Base-by-base conservation (phyloP, 805 yeast species). In the Metschnikowia lachancei region DNA sequence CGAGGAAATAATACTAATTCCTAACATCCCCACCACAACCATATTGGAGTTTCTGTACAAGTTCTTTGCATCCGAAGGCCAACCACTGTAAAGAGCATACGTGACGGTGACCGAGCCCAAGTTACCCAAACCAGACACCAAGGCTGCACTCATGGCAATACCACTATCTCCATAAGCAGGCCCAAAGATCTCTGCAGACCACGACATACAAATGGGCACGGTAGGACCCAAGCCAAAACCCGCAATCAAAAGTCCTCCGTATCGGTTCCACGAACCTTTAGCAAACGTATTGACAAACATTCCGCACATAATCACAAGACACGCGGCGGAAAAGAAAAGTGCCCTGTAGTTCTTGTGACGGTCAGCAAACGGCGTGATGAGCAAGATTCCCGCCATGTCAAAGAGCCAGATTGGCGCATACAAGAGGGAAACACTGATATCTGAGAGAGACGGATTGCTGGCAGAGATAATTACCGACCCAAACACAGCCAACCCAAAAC, bases 201-300 rank as follows among this genome's bases (percentile, higher is more conserved):
- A 79, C 1, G 95, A 78, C 95, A 88, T 88, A 56, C 83, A 76
- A 30, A 85, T 87, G 18, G 96, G 96, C 7, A 87, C 95, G 0
- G 96, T 88, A 17, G 96, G 94, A 9, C 96, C 96, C 39, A 88
- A 73, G 0, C 96, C 96, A 56, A 82, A 85, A 0, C 96, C 96
- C 5, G 87, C 81, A 60, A 88, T 81, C 49, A 88, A 72, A 43
- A 88, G 71, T 0, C 96, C 96, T 7, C 81, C 95, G 61, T 87
- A 88, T 55, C 80, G 77, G 45, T 77, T 74, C 96, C 96, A 88
- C 20, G 81, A 66, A 3, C 81, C 83, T 4, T 70, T 69, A 0
- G 95, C 94, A 60, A 72, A 88, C 0, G 95, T 87, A 17, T 86
- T 81, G 24, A 87, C 88, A 39, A 85, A 64, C 65, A 88, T 66